These are phyloP conservation scores for Microcos paniculata DNA, from an alignment of 345 rosid genomes.

Conservation along the genomic window DNA sequence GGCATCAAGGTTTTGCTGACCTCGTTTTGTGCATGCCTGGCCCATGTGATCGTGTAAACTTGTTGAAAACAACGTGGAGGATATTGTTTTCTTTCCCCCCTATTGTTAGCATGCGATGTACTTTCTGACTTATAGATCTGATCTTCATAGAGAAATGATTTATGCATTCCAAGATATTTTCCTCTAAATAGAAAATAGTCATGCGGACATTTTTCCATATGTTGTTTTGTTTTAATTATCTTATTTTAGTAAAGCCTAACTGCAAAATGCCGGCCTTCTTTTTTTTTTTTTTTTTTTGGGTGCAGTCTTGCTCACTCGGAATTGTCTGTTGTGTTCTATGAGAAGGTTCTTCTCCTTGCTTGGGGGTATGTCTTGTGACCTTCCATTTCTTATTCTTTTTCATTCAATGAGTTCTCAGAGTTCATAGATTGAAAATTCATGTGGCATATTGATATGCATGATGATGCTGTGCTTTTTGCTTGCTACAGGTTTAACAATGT, in stretches of 20 bases:
- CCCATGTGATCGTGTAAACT: not conserved
- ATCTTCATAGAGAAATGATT: not conserved
- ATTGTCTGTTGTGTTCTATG: slow-evolving; percentile 88
- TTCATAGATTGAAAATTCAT: not conserved
- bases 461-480: slow-evolving; percentile 2
- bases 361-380: slow-evolving; percentile 64
- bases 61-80: not conserved
- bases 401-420: not conserved
- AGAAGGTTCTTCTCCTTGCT: slow-evolving; percentile 88
- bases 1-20: not conserved
- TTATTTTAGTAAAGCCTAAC: slow-evolving; percentile 5
- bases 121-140: not conserved
- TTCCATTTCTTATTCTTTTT: not conserved
- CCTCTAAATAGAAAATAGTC: not conserved
- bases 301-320: slow-evolving; percentile 96
- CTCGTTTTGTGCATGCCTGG: not conserved
- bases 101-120: not conserved
- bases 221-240: not conserved
- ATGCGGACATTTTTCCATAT: not conserved
- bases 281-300: slow-evolving; percentile 14
- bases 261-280: not conserved
- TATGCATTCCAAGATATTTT: not conserved
- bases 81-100: not conserved
- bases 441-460: not conserved
- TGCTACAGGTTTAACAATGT: slow-evolving; percentile 71